Evolutionary conservation across 2,329 filamentous ascomycete species (phyloP).

Genomic region (Trichophyton equinum): DNA sequence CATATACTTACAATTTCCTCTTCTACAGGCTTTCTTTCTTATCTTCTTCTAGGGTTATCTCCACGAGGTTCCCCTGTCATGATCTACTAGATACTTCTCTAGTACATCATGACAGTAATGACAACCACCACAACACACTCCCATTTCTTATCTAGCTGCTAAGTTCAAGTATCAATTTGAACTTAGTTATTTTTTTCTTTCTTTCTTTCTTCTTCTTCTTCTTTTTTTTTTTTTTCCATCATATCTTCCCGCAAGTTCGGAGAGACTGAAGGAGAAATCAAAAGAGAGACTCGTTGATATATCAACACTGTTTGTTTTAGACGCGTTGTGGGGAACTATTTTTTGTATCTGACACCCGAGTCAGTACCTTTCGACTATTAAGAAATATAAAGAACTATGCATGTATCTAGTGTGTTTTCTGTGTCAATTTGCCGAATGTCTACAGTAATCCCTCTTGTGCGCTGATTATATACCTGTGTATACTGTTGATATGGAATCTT

Average conservation of each 20-base stretch:
- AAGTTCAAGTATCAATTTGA: background rate
- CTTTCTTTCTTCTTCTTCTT: background rate
- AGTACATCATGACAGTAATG: conserved; percentile 6
- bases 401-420: too few species aligned
- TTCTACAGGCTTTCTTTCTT: conserved; percentile 1
- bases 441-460: too few species aligned
- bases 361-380: too few species aligned
- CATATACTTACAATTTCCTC: background rate
- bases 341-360: too few species aligned
- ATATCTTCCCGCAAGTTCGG: conserved; percentile 10
- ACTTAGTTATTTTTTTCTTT: background rate
- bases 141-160: background rate
- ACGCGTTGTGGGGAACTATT: too few species aligned
- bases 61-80: conserved; percentile 5
- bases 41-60: conserved; percentile 2
- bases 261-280: conserved; percentile 10
- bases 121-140: background rate
- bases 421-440: too few species aligned
- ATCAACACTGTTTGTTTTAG: too few species aligned
- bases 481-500: too few species aligned
- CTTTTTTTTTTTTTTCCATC: conserved; percentile 11
- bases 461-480: too few species aligned
- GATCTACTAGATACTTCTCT: background rate
- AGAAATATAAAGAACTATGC: too few species aligned
- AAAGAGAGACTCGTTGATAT: too few species aligned